Evolutionary conservation across 2,329 filamentous ascomycete genomes (phyloP).

Genomic region (Emergomyces orientalis): DNA sequence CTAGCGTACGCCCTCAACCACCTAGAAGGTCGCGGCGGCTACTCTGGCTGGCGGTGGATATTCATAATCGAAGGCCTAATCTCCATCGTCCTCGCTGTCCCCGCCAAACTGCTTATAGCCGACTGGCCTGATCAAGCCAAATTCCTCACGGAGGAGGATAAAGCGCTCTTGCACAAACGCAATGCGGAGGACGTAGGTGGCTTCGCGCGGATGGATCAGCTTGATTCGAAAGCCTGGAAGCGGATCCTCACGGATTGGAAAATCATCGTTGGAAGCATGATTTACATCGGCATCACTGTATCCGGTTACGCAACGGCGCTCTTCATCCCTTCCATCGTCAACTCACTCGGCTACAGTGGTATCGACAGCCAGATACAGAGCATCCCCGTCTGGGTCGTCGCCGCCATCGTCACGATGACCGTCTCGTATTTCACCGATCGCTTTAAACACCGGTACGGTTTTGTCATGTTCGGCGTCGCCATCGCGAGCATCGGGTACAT

Average conservation of each 20-base stretch:
- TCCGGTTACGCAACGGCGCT: constrained; percentile 28
- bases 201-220: constrained; percentile 23
- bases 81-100: constrained; percentile 22
- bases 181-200: constrained; percentile 19
- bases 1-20: constrained; percentile 21
- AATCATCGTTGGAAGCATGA: constrained; percentile 25
- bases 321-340: constrained; percentile 30
- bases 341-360: constrained; percentile 26
- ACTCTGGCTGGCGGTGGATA: constrained; percentile 27
- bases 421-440: constrained; percentile 24
- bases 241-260: constrained; percentile 27
- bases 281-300: constrained; percentile 29
- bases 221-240: constrained; percentile 22
- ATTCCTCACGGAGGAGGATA: too few species aligned
- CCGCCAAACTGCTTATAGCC: constrained; percentile 23
- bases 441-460: constrained; percentile 28
- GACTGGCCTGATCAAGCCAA: constrained; percentile 28
- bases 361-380: constrained; percentile 28
- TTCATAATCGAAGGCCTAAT: constrained; percentile 31
- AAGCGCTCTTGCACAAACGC: too few species aligned
- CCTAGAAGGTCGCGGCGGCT: constrained; percentile 24
- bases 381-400: constrained; percentile 29
- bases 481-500: constrained; percentile 28
- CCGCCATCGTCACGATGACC: constrained; percentile 22
- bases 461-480: constrained; percentile 28